Conservation (phyloP, 768 basidiomycete genomes). For the Amanita thiersii region DNA sequence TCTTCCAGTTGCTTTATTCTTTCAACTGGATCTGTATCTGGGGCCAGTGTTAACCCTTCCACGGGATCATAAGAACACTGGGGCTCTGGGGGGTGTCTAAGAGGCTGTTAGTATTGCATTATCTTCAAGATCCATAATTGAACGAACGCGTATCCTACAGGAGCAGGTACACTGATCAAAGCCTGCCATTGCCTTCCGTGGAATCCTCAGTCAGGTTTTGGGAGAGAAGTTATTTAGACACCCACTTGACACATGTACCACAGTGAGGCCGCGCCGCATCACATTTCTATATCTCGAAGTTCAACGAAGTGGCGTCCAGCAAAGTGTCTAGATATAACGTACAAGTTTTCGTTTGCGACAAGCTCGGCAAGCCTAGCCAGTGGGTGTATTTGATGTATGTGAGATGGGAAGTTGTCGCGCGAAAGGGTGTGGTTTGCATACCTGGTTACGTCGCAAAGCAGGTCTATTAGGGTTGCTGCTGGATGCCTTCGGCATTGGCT, state of each 20-base stretch:
- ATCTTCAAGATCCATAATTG: constrained; percentile 6
- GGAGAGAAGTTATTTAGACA: constrained; percentile 11
- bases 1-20: constrained; percentile 72
- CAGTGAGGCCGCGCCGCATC: constrained; percentile 84
- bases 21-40: constrained; percentile 72
- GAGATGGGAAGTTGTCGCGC: no score
- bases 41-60: constrained; percentile 68
- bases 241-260: constrained; percentile 75
- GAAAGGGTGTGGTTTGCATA: no score
- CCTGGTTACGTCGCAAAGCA: constrained; percentile 76
- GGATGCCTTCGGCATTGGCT: constrained; percentile 59
- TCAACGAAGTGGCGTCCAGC: constrained; percentile 1
- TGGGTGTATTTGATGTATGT: constrained; percentile 3
- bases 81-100: constrained; percentile 77
- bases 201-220: constrained; percentile 3
- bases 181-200: constrained; percentile 75
- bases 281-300: constrained; percentile 59
- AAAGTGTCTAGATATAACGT: constrained; percentile 18
- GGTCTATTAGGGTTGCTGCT: constrained; percentile 41
- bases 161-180: constrained; percentile 75
- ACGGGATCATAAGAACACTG: constrained; percentile 84
- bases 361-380: constrained; percentile 63
- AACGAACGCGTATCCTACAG: constrained; percentile 76
- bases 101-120: constrained; percentile 9
- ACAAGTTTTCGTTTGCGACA: constrained; percentile 84